Base-by-base conservation (phyloP, 2,329 filamentous ascomycete genomes). In the Xylariaceae sp. region DNA sequence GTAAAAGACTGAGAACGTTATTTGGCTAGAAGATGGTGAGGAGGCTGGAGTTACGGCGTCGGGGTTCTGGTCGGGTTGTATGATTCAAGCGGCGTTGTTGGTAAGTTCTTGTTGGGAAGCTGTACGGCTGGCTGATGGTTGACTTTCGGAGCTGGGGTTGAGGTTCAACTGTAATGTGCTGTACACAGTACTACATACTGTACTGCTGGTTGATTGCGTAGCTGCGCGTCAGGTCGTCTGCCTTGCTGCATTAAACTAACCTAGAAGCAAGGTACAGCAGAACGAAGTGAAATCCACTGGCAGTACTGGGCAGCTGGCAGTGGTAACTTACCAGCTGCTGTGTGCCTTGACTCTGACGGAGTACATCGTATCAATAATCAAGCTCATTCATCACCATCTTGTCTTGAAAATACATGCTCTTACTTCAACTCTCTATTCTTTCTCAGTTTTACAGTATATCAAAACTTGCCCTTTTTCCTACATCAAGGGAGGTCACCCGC, bases 141-240 rank as follows among this genome's bases (percentile, higher is more conserved):
- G 45, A 43, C 40, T 38, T 39, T 41, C 35, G 11, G 18, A 39
- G 35, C 30, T 47, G 40, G 38, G 36, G 40, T 40, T 33, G 18
- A 34, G 31, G 38, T 30, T 49, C 34, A 52, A 43, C 48, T 52
- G 6, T 11, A 24, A 11, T 6, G 7, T 24, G 21, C 21, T 24
- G 21, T 24, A 24, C n/a, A n/a, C n/a, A n/a, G n/a, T n/a, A n/a
- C n/a, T n/a, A n/a, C 38, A 13, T 13, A 28, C 30, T 34, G 7
- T 18, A 26, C 16, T 18, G 24, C 12, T 36, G 40, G 12, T 24
- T n/a, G 15, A 4, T 24, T 33, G 27, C 15, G 19, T 13, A 51
- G 46, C 49, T 53, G 52, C 50, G 38, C 51, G 54, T 54, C 52
- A 56, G 47, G 51, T 50, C 50, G 44, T 51, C 52, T 48, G 46